phyloP scores from a whole-genome alignment of 2,329 filamentous ascomycete genomes.

The Aspergillus bombycis region DNA sequence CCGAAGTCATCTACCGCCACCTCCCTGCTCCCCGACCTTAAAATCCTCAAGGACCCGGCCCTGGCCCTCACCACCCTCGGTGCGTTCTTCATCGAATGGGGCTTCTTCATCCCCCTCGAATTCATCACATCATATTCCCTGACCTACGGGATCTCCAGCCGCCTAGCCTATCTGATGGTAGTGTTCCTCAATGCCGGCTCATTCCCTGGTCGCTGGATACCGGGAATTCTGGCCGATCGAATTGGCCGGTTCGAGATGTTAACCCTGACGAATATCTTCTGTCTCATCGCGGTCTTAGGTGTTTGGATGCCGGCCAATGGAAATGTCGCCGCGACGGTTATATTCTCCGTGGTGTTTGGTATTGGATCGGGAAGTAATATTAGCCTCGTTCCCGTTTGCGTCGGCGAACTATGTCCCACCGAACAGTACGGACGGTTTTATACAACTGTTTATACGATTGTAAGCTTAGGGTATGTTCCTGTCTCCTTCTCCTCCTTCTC shows the following conservation, averaged over 20 bases:
- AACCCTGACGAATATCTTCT: constrained; percentile 30
- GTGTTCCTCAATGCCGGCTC: constrained; percentile 29
- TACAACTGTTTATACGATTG: constrained; percentile 37
- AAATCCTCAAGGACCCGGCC: constrained; percentile 21
- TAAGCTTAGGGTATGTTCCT: constrained; percentile 26
- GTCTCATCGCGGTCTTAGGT: constrained; percentile 27
- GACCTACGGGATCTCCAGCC: constrained; percentile 12
- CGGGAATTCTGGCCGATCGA: constrained; percentile 28
- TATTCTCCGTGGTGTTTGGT: constrained; percentile 35
- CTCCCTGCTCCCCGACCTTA: constrained; percentile 23
- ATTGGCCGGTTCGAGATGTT: constrained; percentile 33
- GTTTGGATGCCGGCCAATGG: constrained; percentile 32
- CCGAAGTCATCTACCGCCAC: constrained; percentile 17
- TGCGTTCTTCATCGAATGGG: constrained; percentile 28
- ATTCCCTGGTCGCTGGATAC: constrained; percentile 26
- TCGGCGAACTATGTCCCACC: constrained; percentile 50
- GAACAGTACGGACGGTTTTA: constrained; percentile 47
- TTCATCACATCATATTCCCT: constrained; percentile 29
- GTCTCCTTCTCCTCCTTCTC: not conserved
- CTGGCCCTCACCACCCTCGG: constrained; percentile 23
- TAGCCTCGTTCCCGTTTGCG: constrained; percentile 46
- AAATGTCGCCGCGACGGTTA: constrained; percentile 22
- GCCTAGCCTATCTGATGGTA: constrained; percentile 28
- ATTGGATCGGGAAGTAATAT: constrained; percentile 45
- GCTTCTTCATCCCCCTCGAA: constrained; percentile 28